Base-by-base conservation (phyloP, 139 green algal species). In the Micractinium sp. region DNA sequence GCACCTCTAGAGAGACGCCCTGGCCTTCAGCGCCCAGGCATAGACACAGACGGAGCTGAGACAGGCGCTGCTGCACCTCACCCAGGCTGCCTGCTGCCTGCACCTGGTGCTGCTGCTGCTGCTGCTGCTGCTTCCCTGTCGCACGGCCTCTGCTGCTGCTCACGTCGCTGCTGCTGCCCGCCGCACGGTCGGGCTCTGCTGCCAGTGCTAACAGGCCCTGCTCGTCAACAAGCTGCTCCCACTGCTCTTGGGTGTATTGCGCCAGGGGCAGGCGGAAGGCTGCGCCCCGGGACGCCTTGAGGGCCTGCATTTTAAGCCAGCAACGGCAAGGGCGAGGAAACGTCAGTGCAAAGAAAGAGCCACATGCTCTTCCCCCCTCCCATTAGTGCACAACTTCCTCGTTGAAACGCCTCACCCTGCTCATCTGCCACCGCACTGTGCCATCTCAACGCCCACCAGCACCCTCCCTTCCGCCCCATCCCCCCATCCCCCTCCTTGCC, bases 1-100 rank as follows among this genome's bases (percentile, higher is more conserved):
- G 85, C 23, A 94, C 89, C 19, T 77, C 89, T 3, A 69, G 19
- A 3, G 93, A 96, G 63, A 98, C 73, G 1, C 96, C 96, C 85
- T 94, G 92, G 15, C 96, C 95, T 87, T 98, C 96, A 35, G 87
- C 95, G 23, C 96, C 96, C 56, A 98, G 92, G 39, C 97, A 92
- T 29, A 98, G 89, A 41, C 91, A 95, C 82, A 96, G 81, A 19
- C 87, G 67, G 23, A 31, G 69, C 23, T 22, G n/a, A 33, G 38
- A 56, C 16, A 80, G 27, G 14, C 36, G 85, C 4, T 31, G 33
- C 86, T 85, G 76, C 36, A 33, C 15, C 29, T 80, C 53, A 2
- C 0, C 53, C 0, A 82, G 47, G 29, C 41, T 38, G 13, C 36
- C 83, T 16, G 61, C 23, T 22, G 82, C 13, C 5, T 7, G 13